These are phyloP conservation scores for Proliferodiscus dingleyae DNA, from an alignment of 2,329 filamentous ascomycete species.

Conservation along the genomic window DNA sequence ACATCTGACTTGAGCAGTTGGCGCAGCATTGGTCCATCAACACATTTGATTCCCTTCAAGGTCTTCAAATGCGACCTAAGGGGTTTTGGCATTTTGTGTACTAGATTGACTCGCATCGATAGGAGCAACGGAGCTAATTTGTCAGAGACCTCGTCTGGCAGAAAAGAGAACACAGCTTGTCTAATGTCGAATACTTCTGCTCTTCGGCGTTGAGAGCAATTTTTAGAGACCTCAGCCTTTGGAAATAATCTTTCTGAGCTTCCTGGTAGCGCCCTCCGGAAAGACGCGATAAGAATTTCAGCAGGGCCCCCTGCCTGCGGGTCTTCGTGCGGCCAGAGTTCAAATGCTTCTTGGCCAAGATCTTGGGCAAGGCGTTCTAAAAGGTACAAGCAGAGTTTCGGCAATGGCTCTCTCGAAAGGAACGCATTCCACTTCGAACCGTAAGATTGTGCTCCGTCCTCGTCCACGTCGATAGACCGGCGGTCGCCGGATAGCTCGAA, in stretches of 20 bases:
- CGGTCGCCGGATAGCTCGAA: slow-evolving; percentile 30
- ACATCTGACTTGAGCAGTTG: slow-evolving; percentile 14
- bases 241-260: slow-evolving; percentile 19
- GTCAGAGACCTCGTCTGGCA: slow-evolving; percentile 9
- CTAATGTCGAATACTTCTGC: slow-evolving; percentile 10
- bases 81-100: slow-evolving; percentile 12
- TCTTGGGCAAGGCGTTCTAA: slow-evolving; percentile 16
- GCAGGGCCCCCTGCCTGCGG: slow-evolving; percentile 10
- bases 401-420: slow-evolving; percentile 20
- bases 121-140: slow-evolving; percentile 16
- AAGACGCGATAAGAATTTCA: slow-evolving; percentile 13
- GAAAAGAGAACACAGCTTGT: slow-evolving; percentile 24
- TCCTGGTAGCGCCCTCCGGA: slow-evolving; percentile 21
- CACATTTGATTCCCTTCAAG: slow-evolving; percentile 6
- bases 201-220: background rate
- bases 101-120: slow-evolving; percentile 12
- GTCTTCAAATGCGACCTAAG: slow-evolving; percentile 10
- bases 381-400: slow-evolving; percentile 25
- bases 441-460: slow-evolving; percentile 10
- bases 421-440: slow-evolving; percentile 24
- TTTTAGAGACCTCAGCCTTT: slow-evolving; percentile 4
- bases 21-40: slow-evolving; percentile 16
- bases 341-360: slow-evolving; percentile 12
- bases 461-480: slow-evolving; percentile 21
- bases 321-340: slow-evolving; percentile 21